Evolutionary conservation across 2,329 filamentous ascomycete species (phyloP).

Genomic region (Penicillium sp.): DNA sequence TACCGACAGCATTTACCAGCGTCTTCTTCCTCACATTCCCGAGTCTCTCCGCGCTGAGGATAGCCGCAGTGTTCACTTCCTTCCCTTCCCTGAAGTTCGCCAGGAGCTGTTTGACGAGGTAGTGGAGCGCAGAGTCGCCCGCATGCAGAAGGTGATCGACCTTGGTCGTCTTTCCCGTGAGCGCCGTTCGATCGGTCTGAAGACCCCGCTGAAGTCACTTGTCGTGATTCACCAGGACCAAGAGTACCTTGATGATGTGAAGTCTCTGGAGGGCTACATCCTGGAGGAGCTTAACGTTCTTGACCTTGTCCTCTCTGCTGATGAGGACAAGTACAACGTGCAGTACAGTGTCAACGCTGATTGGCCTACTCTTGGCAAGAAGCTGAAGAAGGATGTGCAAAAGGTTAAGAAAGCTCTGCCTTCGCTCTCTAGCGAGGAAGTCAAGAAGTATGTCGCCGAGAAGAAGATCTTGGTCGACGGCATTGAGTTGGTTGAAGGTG

Average conservation of each 20-base stretch:
- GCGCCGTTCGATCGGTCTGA: conserved; percentile 78
- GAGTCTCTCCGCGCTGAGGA: conserved; percentile 69
- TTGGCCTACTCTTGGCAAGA: conserved; percentile 93
- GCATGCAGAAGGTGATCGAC: conserved; percentile 97
- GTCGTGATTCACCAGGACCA: conserved; percentile 83
- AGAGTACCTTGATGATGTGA: conserved; percentile 82
- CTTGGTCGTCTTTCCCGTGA: conserved; percentile 84
- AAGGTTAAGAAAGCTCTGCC: conserved; percentile 91
- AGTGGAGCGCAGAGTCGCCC: conserved; percentile 80
- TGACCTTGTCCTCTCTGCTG: conserved; percentile 78
- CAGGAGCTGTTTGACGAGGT: conserved; percentile 83
- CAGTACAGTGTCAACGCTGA: conserved; percentile 88
- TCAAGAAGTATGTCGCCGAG: conserved; percentile 72
- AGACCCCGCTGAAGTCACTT: conserved; percentile 86
- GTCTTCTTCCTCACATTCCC: conserved; percentile 79
- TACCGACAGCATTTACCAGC: conserved; percentile 89
- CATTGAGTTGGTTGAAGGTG: conserved; percentile 77
- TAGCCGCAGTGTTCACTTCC: conserved; percentile 85
- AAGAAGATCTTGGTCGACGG: conserved; percentile 81
- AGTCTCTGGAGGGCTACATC: conserved; percentile 83
- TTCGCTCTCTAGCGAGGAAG: conserved; percentile 72
- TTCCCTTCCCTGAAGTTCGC: conserved; percentile 84
- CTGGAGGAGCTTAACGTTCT: conserved; percentile 88
- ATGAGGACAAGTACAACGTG: conserved; percentile 89
- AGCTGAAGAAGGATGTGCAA: conserved; percentile 91